Conservation (phyloP, 148 eudicot species). For the Amaranthus cruentus region DNA sequence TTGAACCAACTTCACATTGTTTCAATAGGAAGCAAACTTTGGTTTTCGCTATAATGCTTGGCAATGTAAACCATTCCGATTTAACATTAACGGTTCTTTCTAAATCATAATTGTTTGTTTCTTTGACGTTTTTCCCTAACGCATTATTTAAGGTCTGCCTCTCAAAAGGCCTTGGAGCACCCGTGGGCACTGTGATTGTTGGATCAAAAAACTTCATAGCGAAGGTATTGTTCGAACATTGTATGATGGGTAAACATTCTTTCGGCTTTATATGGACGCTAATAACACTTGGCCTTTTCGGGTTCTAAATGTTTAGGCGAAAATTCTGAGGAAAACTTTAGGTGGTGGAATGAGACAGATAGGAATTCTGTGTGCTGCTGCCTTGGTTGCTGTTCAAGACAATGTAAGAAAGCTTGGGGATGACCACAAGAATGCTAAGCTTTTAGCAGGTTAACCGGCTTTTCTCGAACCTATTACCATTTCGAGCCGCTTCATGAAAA, state of each 20-base stretch:
- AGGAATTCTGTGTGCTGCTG: conserved; percentile 90
- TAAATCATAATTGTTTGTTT: too few species aligned
- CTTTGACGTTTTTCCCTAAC: too few species aligned
- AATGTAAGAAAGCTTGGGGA: conserved; percentile 62
- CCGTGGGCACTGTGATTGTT: conserved; percentile 85
- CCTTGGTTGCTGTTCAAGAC: conserved; percentile 74
- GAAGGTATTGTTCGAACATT: conserved; percentile 38
- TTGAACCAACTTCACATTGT: too few species aligned
- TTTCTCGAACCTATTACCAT: too few species aligned
- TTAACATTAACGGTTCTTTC: too few species aligned
- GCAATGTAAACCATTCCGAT: not conserved
- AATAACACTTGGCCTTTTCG: not conserved
- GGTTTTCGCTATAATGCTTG: too few species aligned
- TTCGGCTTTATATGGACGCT: not conserved
- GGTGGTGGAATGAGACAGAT: conserved; percentile 99
- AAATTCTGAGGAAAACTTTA: conserved; percentile 68
- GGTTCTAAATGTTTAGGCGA: conserved; percentile 43
- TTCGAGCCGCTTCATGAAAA: too few species aligned
- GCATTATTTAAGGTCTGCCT: conserved; percentile 61
- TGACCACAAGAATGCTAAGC: conserved; percentile 85
- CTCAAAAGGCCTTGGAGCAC: conserved; percentile 97
- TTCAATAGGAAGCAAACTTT: too few species aligned
- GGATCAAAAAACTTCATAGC: conserved; percentile 72
- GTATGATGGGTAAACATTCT: not conserved
- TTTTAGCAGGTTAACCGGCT: conserved; percentile 60